Conservation (phyloP, 148 eudicot species). For the Linanthus parryae region DNA sequence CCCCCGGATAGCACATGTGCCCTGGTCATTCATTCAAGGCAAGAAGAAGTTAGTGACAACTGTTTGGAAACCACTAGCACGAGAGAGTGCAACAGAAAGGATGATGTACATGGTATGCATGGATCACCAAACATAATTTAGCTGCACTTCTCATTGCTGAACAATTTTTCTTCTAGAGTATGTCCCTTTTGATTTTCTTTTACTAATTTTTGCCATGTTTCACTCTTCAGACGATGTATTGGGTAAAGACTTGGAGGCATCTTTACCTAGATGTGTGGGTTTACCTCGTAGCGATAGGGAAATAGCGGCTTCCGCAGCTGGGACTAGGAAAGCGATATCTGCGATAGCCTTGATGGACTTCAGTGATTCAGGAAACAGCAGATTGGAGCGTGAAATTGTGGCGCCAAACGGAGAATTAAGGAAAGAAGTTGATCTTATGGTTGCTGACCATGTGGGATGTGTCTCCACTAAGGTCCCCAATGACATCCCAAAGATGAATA, state of each 20-base stretch:
- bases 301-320: constrained; percentile 3
- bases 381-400: constrained; percentile 22
- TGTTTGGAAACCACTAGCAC: constrained; percentile 29
- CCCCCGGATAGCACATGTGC: constrained; percentile 70
- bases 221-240: constrained; percentile 28
- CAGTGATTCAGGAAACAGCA: constrained; percentile 20
- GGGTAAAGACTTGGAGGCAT: constrained; percentile 53
- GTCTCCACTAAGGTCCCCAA: constrained; percentile 20
- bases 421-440: constrained; percentile 28
- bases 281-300: constrained; percentile 18
- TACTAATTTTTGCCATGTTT: neutral
- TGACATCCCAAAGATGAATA: constrained; percentile 21
- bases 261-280: constrained; percentile 29
- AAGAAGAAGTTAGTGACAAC: constrained; percentile 37
- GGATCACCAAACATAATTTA: neutral
- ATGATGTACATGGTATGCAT: constrained; percentile 38
- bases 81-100: constrained; percentile 20
- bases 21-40: constrained; percentile 47
- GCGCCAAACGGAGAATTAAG: constrained; percentile 20
- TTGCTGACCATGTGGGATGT: constrained; percentile 19
- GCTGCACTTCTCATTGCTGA: neutral
- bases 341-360: too few relatives aligned
- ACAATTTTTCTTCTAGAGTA: neutral
- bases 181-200: neutral
- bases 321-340: constrained; percentile 16